Conservation (phyloP, 2,329 filamentous ascomycete species). For the Fusarium udum region DNA sequence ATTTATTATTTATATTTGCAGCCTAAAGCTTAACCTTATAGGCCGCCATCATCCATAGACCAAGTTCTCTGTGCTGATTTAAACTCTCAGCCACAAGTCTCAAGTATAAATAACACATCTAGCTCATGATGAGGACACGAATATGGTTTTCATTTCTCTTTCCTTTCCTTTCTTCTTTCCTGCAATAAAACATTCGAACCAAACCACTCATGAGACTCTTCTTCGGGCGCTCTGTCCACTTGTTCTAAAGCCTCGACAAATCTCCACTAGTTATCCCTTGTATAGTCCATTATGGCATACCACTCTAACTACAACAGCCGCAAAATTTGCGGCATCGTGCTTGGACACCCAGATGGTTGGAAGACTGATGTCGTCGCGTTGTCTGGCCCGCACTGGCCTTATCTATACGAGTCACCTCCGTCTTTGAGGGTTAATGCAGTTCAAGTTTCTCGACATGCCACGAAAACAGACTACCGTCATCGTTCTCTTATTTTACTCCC, state of each 20-base stretch:
- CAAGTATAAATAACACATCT: not conserved
- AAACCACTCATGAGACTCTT: not conserved
- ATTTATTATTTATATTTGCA: too few relatives aligned
- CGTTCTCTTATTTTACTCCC: not conserved
- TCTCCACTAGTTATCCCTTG: not conserved
- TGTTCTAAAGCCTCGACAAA: not conserved
- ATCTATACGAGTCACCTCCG: not conserved
- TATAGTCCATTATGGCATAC: not conserved
- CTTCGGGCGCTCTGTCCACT: not conserved
- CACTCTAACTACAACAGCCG: not conserved
- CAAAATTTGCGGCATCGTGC: conserved; percentile 2
- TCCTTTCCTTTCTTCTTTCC: not conserved
- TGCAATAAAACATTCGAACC: not conserved
- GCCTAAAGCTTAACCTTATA: too few relatives aligned
- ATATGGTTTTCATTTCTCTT: not conserved
- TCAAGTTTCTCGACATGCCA: not conserved
- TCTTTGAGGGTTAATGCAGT: not conserved
- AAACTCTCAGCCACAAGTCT: not conserved
- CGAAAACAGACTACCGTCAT: not conserved
- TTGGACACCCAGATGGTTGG: not conserved
- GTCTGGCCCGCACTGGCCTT: conserved; percentile 3
- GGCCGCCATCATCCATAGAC: too few relatives aligned
- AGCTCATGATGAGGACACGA: not conserved
- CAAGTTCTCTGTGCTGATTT: too few relatives aligned
- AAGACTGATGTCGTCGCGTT: not conserved